Percentiles rank a stretch among this genome's conserved stretches.
Evolutionary conservation across 805 yeast genomes (phyloP).

Genomic region (Candida argentea): DNA sequence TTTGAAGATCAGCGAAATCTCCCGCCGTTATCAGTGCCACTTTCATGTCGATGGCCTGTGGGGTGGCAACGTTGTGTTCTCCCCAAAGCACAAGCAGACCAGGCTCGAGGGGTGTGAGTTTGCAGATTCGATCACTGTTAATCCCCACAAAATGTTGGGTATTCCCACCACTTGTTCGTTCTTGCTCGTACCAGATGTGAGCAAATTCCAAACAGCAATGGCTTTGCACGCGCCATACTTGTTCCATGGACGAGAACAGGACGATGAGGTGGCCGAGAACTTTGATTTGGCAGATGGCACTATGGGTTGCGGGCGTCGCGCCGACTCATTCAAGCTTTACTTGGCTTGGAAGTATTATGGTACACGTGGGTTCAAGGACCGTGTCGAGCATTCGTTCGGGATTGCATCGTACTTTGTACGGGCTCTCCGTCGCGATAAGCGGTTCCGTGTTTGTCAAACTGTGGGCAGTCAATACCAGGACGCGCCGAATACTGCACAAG

Average conservation of each 20-base stretch:
- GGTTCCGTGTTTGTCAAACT: constrained; percentile 40
- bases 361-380: constrained; percentile 45
- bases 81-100: constrained; percentile 33
- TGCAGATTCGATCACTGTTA: constrained; percentile 70
- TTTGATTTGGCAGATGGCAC: constrained; percentile 83
- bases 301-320: constrained; percentile 85
- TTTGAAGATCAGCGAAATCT: constrained; percentile 40
- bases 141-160: constrained; percentile 87
- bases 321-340: constrained; percentile 72
- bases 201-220: constrained; percentile 59
- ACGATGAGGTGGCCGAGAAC: constrained; percentile 37
- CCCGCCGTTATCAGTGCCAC: constrained; percentile 53
- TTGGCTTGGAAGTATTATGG: constrained; percentile 81
- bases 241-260: constrained; percentile 49
- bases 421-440: constrained; percentile 23
- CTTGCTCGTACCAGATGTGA: constrained; percentile 58
- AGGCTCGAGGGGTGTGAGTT: constrained; percentile 49
- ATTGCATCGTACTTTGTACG: constrained; percentile 54
- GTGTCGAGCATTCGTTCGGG: constrained; percentile 66
- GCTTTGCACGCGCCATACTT: constrained; percentile 73
- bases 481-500: too few relatives aligned
- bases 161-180: constrained; percentile 74
- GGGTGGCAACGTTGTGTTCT: constrained; percentile 81
- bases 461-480: constrained; percentile 6
- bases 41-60: constrained; percentile 83